Base-by-base conservation (phyloP, 345 rosid genomes). In the Sonneratia caseolaris region DNA sequence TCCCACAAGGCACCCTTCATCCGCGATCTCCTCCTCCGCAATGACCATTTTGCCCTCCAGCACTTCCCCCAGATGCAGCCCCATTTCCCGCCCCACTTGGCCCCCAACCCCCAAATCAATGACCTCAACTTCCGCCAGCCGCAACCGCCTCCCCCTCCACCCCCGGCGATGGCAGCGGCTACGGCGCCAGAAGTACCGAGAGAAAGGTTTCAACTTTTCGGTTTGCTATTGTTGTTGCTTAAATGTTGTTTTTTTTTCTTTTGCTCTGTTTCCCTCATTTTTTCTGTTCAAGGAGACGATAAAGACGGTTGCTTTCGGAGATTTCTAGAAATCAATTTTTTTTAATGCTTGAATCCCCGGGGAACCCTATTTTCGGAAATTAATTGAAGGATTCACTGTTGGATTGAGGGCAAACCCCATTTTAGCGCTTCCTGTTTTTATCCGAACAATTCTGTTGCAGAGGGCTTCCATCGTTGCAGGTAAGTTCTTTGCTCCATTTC, bases 121-220 rank as follows among this genome's bases (percentile, higher is more conserved):
- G 22, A 16, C 72, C 42, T 73, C 55, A 40, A 55, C 37, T 49
- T 59, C 53, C 71, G 42, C 9, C 71, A 32, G 37, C 51, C 64
- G 68, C 67, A 42, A 10, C 59, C 75, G 15, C 27, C 24, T 13
- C 47, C 37, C 53, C 80, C 73, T 21, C 82, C 85, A 66, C 70
- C 76, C 61, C 19, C 82, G 68, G 72, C 76, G 69, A 9, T 82
- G 64, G 73, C 69, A 8, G 66, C 43, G 1, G 15, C 74, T 66
- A 79, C 69, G 24, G 67, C 83, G 15, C 36, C 74, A 12, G 85
- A 83, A 56, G 68, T 74, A 21, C 76, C 93, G 0, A 89, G 86
- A 84, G 98, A 89, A 79, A 89, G 94, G 98, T 91, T 51, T 55
- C 51, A 7, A 5, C 4, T 79, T 72, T 74, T 36, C 36, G 16